Evolutionary conservation across 139 green algal species (phyloP), one percentile per base, ranked within the genome.

Genomic region (Desmodesmus armatus): DNA sequence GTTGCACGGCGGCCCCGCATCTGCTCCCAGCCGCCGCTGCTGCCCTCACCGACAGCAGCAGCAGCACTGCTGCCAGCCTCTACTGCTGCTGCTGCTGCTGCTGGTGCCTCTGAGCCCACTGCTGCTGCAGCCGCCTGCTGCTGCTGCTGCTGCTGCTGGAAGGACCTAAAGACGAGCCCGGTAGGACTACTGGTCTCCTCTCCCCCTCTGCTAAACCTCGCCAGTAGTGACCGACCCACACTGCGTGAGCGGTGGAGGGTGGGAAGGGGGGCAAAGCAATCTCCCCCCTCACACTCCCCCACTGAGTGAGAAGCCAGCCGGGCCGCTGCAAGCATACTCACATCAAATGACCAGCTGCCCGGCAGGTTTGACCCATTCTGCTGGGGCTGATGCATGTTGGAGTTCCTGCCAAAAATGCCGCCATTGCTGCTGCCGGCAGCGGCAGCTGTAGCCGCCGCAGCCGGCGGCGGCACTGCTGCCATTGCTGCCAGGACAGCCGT

Each of bases 1-100:
- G n/a, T n/a, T n/a, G n/a, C n/a, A n/a, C n/a, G n/a, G n/a, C n/a
- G n/a, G n/a, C n/a, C n/a, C n/a, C n/a, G n/a, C n/a, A n/a, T n/a
- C n/a, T n/a, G n/a, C n/a, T n/a, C n/a, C 67, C 67, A 35, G 84
- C 88, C 51, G 93, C 80, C 66, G 94, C 90, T 77, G 90, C 89
- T 37, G 89, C 89, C 67, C 33, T 39, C 9, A 85, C 3, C 0
- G 0, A 55, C 51, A 62, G 51, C 51, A 62, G 51, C 47, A 55
- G 47, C 47, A 55, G 47, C 47, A 55, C 47, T 55, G 9, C 13
- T 55, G 47, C 7, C 47, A 55, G 47, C 13, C 47, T 55, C 47
- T 55, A 13, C 47, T 55, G 47, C 47, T 55, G 25, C 60, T 67
- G 60, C 60, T 13, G 60, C 60, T 13, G 13, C 3, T 67, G 60